A percentile compares a stretch with the other conserved stretches of the same genome.
Evolutionary conservation across 2,329 filamentous ascomycete genomes (phyloP).

Genomic region (Xylaria sp.): DNA sequence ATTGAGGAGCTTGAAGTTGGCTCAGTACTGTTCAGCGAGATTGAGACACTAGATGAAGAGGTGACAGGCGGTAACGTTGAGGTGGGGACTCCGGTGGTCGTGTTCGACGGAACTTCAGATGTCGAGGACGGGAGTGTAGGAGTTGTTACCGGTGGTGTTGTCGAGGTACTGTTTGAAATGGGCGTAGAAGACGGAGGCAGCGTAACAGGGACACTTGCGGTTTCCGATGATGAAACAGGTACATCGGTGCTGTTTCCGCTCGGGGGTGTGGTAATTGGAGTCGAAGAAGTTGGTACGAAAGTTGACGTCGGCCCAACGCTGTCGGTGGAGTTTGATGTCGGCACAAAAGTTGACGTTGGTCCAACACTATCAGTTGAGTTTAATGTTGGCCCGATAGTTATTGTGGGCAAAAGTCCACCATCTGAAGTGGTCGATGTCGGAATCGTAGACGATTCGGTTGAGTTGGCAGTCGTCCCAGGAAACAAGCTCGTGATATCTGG

Average conservation of each 20-base stretch:
- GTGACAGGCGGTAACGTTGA: constrained; percentile 16
- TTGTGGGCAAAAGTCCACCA: constrained; percentile 20
- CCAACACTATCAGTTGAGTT: not conserved
- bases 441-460: constrained; percentile 32
- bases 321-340: constrained; percentile 2
- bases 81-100: constrained; percentile 21
- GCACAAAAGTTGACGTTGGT: not conserved
- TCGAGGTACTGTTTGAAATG: constrained; percentile 29
- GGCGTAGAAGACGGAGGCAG: constrained; percentile 26
- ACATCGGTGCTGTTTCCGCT: constrained; percentile 40
- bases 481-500: constrained; percentile 20
- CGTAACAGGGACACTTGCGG: constrained; percentile 35
- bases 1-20: constrained; percentile 13
- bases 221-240: constrained; percentile 30
- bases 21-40: constrained; percentile 28
- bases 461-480: constrained; percentile 28
- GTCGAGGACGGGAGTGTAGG: constrained; percentile 21
- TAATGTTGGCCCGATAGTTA: not conserved
- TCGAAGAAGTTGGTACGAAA: constrained; percentile 23
- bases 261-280: constrained; percentile 23
- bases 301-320: constrained; percentile 27
- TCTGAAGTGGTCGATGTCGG: constrained; percentile 18
- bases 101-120: constrained; percentile 23
- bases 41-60: constrained; percentile 21
- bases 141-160: constrained; percentile 24